Percentiles rank a stretch among this genome's conserved stretches.
Conservation (phyloP, 371 early-diverging fungal genomes). For the Batkoa obscura region DNA sequence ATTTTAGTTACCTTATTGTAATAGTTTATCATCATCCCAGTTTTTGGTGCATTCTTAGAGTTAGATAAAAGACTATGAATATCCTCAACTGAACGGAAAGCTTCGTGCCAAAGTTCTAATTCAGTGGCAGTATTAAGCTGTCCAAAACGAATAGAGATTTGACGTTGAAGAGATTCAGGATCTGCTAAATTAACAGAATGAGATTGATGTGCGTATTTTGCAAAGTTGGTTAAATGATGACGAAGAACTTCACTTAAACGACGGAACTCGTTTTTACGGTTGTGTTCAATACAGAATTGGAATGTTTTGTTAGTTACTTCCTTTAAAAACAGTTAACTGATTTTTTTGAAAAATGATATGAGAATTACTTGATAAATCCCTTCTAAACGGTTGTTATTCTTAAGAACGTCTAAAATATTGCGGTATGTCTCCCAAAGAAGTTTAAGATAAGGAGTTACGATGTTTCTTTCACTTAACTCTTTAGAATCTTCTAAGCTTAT, state of each 20-base stretch:
- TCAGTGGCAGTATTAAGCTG: constrained; percentile 88
- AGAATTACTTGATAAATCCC: constrained; percentile 64
- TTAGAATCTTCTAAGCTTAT: constrained; percentile 86
- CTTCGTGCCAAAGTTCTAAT: constrained; percentile 97
- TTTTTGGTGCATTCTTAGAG: constrained; percentile 80
- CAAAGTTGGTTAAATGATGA: constrained; percentile 72
- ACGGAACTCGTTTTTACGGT: constrained; percentile 94
- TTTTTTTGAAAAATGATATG: background rate
- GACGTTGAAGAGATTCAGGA: constrained; percentile 88
- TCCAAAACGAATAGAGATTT: constrained; percentile 84
- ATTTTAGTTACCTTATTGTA: constrained; percentile 92
- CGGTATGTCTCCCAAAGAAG: constrained; percentile 98
- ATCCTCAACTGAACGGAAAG: constrained; percentile 92
- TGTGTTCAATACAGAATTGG: constrained; percentile 83
- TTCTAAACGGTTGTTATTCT: constrained; percentile 91
- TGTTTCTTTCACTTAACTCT: constrained; percentile 89
- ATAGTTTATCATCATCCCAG: constrained; percentile 88
- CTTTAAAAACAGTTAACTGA: background rate
- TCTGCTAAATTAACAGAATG: constrained; percentile 86
- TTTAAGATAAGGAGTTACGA: constrained; percentile 94
- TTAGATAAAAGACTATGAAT: constrained; percentile 81
- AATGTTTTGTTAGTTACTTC: constrained; percentile 65
- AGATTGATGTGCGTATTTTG: constrained; percentile 83
- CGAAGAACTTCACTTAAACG: constrained; percentile 92
- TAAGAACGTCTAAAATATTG: constrained; percentile 83